phyloP scores from a whole-genome alignment of 2,329 filamentous ascomycete species.

The Fusarium brevicatenulatum region DNA sequence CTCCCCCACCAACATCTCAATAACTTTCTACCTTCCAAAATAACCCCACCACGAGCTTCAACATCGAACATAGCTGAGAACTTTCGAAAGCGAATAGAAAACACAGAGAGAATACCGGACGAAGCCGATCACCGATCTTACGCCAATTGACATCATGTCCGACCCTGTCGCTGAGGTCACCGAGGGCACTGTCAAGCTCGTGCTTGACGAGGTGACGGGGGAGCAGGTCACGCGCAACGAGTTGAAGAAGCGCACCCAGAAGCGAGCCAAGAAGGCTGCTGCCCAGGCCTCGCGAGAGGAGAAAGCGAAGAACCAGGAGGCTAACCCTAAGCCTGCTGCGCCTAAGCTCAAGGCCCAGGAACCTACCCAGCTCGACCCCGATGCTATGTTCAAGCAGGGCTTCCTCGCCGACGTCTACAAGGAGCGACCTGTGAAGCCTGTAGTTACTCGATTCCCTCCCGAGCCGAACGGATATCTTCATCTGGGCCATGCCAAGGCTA shows the following conservation, averaged over 20 bases:
- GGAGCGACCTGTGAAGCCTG: conserved; percentile 69
- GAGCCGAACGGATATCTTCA: conserved; percentile 95
- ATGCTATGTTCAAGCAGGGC: conserved; percentile 82
- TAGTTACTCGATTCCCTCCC: conserved; percentile 80
- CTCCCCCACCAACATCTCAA: conserved; percentile 41
- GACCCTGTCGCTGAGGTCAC: conserved; percentile 43
- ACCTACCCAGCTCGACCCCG: conserved; percentile 58
- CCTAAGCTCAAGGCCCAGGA: conserved; percentile 61
- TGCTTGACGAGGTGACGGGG: conserved; percentile 71
- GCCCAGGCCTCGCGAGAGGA: conserved; percentile 60
- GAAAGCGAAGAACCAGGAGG: conserved; percentile 46
- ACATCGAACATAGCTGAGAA: conserved; percentile 20
- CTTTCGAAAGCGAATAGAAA: neutral
- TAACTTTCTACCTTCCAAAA: conserved; percentile 41
- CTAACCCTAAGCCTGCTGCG: conserved; percentile 43
- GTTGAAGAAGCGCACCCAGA: conserved; percentile 69
- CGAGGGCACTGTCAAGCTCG: conserved; percentile 60
- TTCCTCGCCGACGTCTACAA: conserved; percentile 79
- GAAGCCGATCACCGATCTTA: conserved; percentile 1
- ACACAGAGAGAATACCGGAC: neutral
- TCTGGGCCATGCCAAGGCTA: conserved; percentile 94
- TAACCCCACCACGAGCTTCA: conserved; percentile 42
- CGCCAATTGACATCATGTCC: conserved; percentile 30
- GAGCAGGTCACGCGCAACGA: conserved; percentile 73
- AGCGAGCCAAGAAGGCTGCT: conserved; percentile 67